Percentiles rank a stretch among this genome's conserved stretches.
Evolutionary conservation across 345 rosid species (phyloP).

Genomic region (Hibiscus mutabilis): DNA sequence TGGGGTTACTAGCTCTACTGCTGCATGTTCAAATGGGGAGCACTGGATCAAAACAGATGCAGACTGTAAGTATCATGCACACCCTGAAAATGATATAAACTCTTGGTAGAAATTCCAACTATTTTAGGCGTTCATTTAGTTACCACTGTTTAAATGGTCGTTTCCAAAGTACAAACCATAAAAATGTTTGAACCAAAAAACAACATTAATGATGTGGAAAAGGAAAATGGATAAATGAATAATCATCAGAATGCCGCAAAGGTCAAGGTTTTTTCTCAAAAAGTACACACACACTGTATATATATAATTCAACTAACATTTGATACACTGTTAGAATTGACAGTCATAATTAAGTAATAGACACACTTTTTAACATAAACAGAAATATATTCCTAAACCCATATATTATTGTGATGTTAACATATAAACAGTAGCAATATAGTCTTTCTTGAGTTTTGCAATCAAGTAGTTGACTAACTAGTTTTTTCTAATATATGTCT

Average conservation of each 20-base stretch:
- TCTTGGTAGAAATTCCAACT: neutral
- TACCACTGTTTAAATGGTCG: neutral
- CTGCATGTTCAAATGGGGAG: conserved; percentile 42
- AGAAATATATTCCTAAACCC: conserved; percentile 1
- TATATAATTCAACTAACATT: neutral
- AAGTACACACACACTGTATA: neutral
- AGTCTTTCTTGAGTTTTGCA: neutral
- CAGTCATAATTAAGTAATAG: neutral
- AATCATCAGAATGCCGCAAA: neutral
- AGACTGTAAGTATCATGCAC: conserved; percentile 60
- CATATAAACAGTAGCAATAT: neutral
- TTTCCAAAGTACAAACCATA: neutral
- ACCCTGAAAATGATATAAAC: neutral
- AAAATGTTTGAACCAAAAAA: neutral
- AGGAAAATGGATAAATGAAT: neutral
- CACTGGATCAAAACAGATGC: conserved; percentile 93
- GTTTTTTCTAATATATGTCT: conserved; percentile 21
- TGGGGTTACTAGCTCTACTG: conserved; percentile 23
- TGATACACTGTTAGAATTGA: neutral
- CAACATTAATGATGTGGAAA: neutral
- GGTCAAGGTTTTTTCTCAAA: neutral
- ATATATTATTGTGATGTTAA: neutral
- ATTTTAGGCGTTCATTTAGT: neutral
- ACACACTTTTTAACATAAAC: neutral
- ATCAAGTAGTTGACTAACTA: neutral